phyloP scores from a whole-genome alignment of 2,329 filamentous ascomycete species.

The Phyllosticta capitalensis region DNA sequence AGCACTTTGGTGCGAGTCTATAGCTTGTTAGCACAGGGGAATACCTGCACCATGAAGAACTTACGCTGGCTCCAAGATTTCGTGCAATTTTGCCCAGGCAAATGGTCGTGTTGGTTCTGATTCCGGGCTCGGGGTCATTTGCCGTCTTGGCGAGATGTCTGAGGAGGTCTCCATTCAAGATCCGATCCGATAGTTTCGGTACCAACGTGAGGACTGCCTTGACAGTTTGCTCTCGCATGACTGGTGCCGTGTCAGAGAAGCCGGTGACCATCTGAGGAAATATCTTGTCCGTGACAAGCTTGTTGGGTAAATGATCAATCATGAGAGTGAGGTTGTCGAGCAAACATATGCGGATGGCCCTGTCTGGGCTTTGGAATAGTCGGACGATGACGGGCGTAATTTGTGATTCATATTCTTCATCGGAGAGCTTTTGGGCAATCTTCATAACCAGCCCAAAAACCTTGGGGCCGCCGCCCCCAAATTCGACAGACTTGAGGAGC shows the following conservation, averaged over 20 bases:
- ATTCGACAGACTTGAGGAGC: slow-evolving; percentile 96
- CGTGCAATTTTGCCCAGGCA: slow-evolving; percentile 94
- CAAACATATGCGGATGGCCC: slow-evolving; percentile 82
- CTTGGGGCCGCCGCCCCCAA: slow-evolving; percentile 88
- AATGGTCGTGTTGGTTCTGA: slow-evolving; percentile 96
- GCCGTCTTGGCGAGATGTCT: slow-evolving; percentile 89
- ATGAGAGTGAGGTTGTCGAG: slow-evolving; percentile 81
- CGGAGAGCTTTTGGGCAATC: slow-evolving; percentile 75
- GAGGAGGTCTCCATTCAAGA: slow-evolving; percentile 86
- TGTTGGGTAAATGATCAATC: slow-evolving; percentile 83
- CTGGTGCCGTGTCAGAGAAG: slow-evolving; percentile 82
- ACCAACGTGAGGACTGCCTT: slow-evolving; percentile 87
- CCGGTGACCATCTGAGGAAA: slow-evolving; percentile 95
- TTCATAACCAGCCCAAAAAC: slow-evolving; percentile 84
- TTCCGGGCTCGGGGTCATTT: slow-evolving; percentile 95
- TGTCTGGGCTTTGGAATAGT: slow-evolving; percentile 82
- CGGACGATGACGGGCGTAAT: slow-evolving; percentile 81
- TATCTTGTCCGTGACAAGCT: slow-evolving; percentile 89
- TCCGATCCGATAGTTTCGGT: slow-evolving; percentile 80
- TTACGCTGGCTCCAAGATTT: slow-evolving; percentile 59
- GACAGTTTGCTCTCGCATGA: slow-evolving; percentile 90
- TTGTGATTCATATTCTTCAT: slow-evolving; percentile 79
- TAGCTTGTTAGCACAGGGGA: not conserved
- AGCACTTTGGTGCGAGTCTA: slow-evolving; percentile 80
- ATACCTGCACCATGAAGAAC: slow-evolving; percentile 11